Evolutionary conservation across 1,139 yeast genomes (phyloP).

Genomic region (Petasospora rhodanensis): DNA sequence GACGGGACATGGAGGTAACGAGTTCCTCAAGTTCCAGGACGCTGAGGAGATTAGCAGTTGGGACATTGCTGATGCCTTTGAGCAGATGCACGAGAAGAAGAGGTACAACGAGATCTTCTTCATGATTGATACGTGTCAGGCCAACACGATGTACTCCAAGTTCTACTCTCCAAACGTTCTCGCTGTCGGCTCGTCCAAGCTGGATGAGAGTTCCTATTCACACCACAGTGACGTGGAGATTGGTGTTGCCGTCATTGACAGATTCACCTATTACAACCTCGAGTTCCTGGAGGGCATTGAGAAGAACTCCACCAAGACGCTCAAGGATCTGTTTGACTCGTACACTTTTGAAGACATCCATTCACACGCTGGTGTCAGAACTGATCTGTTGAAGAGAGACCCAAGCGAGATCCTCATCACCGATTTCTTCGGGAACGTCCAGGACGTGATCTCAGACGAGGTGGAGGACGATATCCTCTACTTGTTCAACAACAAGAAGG

Average conservation of each 20-base stretch:
- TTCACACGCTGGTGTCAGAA: conserved; percentile 86
- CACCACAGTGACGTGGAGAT: conserved; percentile 94
- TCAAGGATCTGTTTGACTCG: conserved; percentile 78
- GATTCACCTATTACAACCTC: conserved; percentile 88
- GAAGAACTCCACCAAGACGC: conserved; percentile 66
- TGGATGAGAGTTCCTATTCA: conserved; percentile 89
- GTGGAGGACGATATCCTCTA: conserved; percentile 25
- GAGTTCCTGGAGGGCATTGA: conserved; percentile 82
- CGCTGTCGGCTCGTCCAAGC: conserved; percentile 88
- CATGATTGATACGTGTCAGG: conserved; percentile 98
- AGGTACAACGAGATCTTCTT: conserved; percentile 92
- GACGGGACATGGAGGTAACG: conserved; percentile 99
- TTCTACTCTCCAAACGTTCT: conserved; percentile 89
- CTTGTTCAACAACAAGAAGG: conserved; percentile 17
- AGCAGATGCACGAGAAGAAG: conserved; percentile 93
- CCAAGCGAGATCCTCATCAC: conserved; percentile 72
- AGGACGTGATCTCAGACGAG: conserved; percentile 65
- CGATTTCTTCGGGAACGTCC: conserved; percentile 94
- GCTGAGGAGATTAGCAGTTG: conserved; percentile 96
- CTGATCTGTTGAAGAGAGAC: conserved; percentile 69
- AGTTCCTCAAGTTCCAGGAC: conserved; percentile 93
- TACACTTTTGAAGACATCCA: conserved; percentile 84
- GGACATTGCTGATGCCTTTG: conserved; percentile 96
- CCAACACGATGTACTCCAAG: conserved; percentile 93
- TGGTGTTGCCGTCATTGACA: conserved; percentile 96